Base-by-base conservation (phyloP, 1,284 basidiomycete genomes). In the Somion occarium region DNA sequence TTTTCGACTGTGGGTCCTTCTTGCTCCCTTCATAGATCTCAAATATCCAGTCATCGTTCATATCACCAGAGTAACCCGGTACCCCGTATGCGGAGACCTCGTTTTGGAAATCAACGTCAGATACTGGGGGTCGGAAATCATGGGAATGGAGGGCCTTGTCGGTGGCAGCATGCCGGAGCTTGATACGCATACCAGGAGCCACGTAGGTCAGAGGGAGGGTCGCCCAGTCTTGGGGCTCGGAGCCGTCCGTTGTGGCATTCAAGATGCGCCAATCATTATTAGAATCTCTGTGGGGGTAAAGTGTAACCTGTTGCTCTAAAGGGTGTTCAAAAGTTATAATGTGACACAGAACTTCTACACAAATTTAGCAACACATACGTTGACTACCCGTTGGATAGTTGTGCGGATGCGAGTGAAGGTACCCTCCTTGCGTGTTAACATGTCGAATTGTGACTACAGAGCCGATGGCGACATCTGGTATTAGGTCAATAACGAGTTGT, bases 61-160 rank as follows among this genome's bases (percentile, higher is more conserved):
- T 81, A 64, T 98, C 96, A 13, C 93, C 93, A 0, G 69, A 67
- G 61, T 88, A 97, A n/a, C 85, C 88, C 1, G 83, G 73, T 73
- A 91, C 87, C 2, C 97, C 97, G 63, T 99, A 99, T 1, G 76
- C 93, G 1, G 94, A 96, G 0, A 98, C 95, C 67, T 99, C 97
- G 64, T 98, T 96, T 74, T 99, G 97, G 76, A 98, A 99, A 61
- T 99, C 97, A 49, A 97, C 93, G 53, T 99, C 96, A 44, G 91
- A 94, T n/a, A 99, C 85, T 13, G 95, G 94, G 2, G 97, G 92
- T 37, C 96, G 87, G 58, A 89, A 72, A 60, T 98, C 94, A 70
- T 99, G 97, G 45, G 91, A 94, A 73, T 99, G 97, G 3, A 99
- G 79, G 49, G 87, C 82, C 69, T 93, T 96, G 59, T 89, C 79